A percentile compares a stretch with the other conserved stretches of the same genome.
phyloP scores from a whole-genome alignment of 1,284 basidiomycete species.

The Farysia itapuensis region DNA sequence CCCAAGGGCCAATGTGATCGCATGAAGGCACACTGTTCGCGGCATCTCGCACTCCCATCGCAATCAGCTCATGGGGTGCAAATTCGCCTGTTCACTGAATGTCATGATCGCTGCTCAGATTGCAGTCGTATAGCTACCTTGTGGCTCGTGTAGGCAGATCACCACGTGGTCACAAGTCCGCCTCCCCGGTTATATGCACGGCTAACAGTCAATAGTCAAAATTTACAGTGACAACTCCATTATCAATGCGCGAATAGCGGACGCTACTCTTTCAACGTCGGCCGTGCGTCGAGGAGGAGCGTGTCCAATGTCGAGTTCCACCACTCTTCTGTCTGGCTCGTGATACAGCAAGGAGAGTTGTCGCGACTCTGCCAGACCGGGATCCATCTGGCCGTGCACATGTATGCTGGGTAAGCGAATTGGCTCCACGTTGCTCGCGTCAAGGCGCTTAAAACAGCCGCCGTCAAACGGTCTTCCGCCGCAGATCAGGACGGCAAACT shows the following conservation, averaged over 20 bases:
- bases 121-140: no score
- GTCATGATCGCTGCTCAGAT: no score
- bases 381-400: slow-evolving; percentile 19
- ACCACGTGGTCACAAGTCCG: no score
- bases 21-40: no score
- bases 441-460: slow-evolving; percentile 18
- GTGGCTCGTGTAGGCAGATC: no score
- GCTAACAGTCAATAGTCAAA: no score
- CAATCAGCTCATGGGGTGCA: no score
- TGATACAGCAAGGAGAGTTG: slow-evolving; percentile 10
- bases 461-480: slow-evolving; percentile 22
- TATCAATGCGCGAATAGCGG: slow-evolving; percentile 9
- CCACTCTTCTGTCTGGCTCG: slow-evolving; percentile 10
- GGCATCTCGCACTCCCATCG: no score
- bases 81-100: no score
- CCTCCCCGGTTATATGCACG: no score
- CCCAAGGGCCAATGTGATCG: no score
- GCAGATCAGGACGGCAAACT: slow-evolving; percentile 29
- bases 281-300: slow-evolving; percentile 20
- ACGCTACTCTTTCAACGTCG: slow-evolving; percentile 15
- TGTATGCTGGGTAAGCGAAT: slow-evolving; percentile 18
- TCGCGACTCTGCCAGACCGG: slow-evolving; percentile 14
- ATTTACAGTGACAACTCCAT: no score
- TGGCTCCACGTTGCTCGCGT: not conserved
- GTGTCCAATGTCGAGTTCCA: slow-evolving; percentile 34